phyloP scores from a whole-genome alignment of 805 yeast genomes.

The Jamesozyma spencerorum region DNA sequence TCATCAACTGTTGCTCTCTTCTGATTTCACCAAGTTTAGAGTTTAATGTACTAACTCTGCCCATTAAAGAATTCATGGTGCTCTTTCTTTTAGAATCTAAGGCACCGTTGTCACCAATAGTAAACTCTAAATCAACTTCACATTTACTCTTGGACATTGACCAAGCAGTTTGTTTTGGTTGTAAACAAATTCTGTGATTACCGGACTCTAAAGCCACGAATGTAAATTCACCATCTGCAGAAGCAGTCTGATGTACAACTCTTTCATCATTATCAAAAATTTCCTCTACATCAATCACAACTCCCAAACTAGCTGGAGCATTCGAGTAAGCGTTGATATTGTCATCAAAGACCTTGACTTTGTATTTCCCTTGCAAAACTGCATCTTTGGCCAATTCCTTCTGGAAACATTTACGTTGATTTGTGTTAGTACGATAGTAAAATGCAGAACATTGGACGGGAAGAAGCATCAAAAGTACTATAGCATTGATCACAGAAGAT shows the following conservation, averaged over 20 bases:
- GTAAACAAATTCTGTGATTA: conserved; percentile 67
- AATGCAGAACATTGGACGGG: conserved; percentile 31
- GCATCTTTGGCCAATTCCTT: conserved; percentile 45
- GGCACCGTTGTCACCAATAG: conserved; percentile 53
- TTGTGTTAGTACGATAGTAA: conserved; percentile 44
- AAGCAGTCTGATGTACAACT: conserved; percentile 60
- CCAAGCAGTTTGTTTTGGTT: conserved; percentile 49
- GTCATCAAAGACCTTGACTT: conserved; percentile 38
- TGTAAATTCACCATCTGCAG: conserved; percentile 59
- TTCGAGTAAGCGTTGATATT: conserved; percentile 29
- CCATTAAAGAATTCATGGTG: conserved; percentile 47
- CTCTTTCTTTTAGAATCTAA: conserved; percentile 61
- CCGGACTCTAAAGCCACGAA: conserved; percentile 69
- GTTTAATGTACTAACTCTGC: conserved; percentile 46
- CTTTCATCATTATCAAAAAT: conserved; percentile 71
- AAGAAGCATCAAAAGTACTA: conserved; percentile 5
- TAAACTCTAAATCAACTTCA: conserved; percentile 48
- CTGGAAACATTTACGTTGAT: conserved; percentile 46
- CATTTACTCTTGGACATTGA: conserved; percentile 45
- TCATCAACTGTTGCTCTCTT: conserved; percentile 56
- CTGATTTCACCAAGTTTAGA: conserved; percentile 50
- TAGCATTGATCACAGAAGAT: conserved; percentile 12
- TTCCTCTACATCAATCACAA: conserved; percentile 43
- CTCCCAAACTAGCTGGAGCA: conserved; percentile 30
- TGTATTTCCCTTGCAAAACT: conserved; percentile 41